Base-by-base conservation (phyloP, 108 stramenopile genomes). In the Epipyxis sp. region DNA sequence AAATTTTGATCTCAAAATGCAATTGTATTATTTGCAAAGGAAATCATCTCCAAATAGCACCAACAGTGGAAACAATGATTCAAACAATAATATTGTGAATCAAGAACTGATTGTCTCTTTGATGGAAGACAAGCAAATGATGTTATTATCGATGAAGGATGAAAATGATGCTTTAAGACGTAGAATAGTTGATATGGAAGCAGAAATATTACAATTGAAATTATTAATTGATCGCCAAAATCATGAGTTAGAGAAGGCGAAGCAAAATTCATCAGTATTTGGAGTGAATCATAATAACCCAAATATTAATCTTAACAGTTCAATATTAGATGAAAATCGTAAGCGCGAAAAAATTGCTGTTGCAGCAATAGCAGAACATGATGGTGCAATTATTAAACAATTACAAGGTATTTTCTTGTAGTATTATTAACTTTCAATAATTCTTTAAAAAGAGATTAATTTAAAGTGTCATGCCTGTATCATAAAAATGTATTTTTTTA, bases 331-430 rank as follows among this genome's bases (percentile, higher is more conserved):
- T 10, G 61, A 65, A 65, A 29, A 65, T 35, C 3, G 61, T 10
- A 65, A 25, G 34, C 20, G 61, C 20, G 61, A 65, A 65, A 16
- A 32, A 13, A 32, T 32, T 10, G 61, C 34, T 32, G 27, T 32
- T 10, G 6, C 10, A 32, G 61, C 61, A 37, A 65, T 65, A 29
- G 61, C 61, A 65, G 61, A 65, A 65, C 61, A 65, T 65, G 61
- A 65, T 65, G 61, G 30, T 35, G 3, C 25, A 37, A 32, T 65
- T 10, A 65, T 65, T 25, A 32, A 16, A 10, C 20, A 65, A 37
- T 37, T 65, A 37, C 61, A 25, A 6, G 61, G 34, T 35, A 32
- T 32, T 35, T 65, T 65, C n/a, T n/a, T n/a, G n/a, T n/a, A n/a
- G n/a, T n/a, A n/a, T n/a, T n/a, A n/a, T n/a, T n/a, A n/a, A n/a